Evolutionary conservation across 257 asterid species (phyloP), one percentile per base, ranked within the genome.

Genomic region (Leonotis leonurus): DNA sequence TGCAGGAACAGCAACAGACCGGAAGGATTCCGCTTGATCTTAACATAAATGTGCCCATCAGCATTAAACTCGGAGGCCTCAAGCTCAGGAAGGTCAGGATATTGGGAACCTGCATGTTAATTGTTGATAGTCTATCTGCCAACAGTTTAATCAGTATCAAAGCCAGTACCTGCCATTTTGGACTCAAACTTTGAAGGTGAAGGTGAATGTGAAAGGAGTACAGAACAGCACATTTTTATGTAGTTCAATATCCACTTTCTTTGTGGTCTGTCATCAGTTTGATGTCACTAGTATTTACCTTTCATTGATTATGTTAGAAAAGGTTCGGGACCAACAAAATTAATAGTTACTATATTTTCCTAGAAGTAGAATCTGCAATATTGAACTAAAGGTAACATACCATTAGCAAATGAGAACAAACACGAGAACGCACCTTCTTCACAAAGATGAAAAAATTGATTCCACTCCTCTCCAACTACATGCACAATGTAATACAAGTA

Each of bases 21-120:
- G 95, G 94, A 74, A 82, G 78, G 62, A 77, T 91, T 6, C 96
- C 96, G 0, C 65, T 88, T 68, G 94, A 91, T 81, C 85, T 88
- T 33, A 91, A 81, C 72, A 80, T 91, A 66, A 72, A 84, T 35
- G 95, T 82, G 35, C 98, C 98, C 0, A 87, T 86, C 32, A 82
- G 90, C 21, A 70, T 88, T 36, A 70, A 91, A 66, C 86, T 88
- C 12, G 88, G 96, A 71, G 73, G 25, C 58, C 72, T 91, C 62
- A 85, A 88, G 81, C 65, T 90, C 69, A 86, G 44, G 68, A 85
- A 88, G 72, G 92, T 88, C 50, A 65, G 80, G 75, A 70, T 88
- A 62, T 16, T 70, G 60, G 95, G 96, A 18, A 78, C 73, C 75
- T 88, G 98, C 83, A 62, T 22, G 77, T 53, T 90, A 74, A 76